phyloP scores from a whole-genome alignment of 2,329 filamentous ascomycete species.

The Triangularia verruculosa region DNA sequence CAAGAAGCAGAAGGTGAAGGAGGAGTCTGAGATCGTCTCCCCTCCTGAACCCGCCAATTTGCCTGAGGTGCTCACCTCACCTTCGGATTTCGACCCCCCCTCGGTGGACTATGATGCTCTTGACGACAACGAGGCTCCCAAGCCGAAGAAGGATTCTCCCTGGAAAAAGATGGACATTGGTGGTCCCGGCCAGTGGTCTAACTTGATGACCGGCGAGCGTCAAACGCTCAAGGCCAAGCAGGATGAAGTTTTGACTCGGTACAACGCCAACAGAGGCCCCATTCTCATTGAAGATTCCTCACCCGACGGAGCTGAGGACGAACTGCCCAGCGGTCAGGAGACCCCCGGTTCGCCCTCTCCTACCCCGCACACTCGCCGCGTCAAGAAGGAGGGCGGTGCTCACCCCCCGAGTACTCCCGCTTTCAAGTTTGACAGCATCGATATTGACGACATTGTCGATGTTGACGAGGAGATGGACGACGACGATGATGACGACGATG shows the following conservation, averaged over 20 bases:
- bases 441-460: not conserved
- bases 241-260: not conserved
- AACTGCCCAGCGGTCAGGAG: not conserved
- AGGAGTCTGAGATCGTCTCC: not conserved
- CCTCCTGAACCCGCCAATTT: not conserved
- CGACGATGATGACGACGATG: not conserved
- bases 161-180: not conserved
- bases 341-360: not conserved
- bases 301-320: not conserved
- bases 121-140: constrained; percentile 20
- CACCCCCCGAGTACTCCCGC: not conserved
- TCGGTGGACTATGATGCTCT: constrained; percentile 33
- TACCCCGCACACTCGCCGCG: not conserved
- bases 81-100: constrained; percentile 21
- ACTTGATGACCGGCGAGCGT: not conserved
- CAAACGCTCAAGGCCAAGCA: not conserved
- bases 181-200: not conserved
- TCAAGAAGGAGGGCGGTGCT: not conserved
- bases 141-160: not conserved
- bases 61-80: constrained; percentile 12
- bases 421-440: not conserved
- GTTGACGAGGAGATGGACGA: not conserved
- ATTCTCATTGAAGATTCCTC: not conserved
- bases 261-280: not conserved
- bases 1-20: not conserved